Evolutionary conservation across 805 yeast species (phyloP).

Genomic region (Yarrowia divulgata): DNA sequence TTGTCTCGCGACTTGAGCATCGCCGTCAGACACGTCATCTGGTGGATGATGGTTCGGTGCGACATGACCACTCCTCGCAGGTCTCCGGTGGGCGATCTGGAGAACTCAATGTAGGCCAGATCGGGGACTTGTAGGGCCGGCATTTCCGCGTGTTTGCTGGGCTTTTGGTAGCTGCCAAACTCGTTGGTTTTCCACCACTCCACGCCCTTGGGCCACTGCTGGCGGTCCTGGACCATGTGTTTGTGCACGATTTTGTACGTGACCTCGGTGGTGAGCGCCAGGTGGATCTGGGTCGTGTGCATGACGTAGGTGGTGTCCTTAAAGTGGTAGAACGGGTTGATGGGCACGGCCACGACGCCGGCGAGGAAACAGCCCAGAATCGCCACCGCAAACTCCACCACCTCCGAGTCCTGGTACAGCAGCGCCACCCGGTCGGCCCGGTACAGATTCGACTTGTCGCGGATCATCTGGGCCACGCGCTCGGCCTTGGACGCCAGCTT

Average conservation of each 20-base stretch:
- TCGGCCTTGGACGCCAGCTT: slow-evolving; percentile 82
- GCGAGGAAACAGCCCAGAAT: slow-evolving; percentile 91
- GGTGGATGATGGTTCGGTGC: slow-evolving; percentile 86
- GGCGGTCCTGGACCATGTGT: slow-evolving; percentile 55
- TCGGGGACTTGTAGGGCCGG: slow-evolving; percentile 79
- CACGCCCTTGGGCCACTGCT: slow-evolving; percentile 78
- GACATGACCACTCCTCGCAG: slow-evolving; percentile 91
- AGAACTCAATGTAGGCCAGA: slow-evolving; percentile 91
- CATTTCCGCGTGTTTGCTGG: slow-evolving; percentile 62
- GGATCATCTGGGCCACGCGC: slow-evolving; percentile 83
- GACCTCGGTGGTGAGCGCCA: slow-evolving; percentile 80
- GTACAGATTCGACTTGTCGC: slow-evolving; percentile 73
- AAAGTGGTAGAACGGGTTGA: slow-evolving; percentile 73
- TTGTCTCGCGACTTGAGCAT: slow-evolving; percentile 59
- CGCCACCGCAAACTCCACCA: slow-evolving; percentile 84
- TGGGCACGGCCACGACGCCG: slow-evolving; percentile 93
- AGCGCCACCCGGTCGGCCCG: slow-evolving; percentile 85
- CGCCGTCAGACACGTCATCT: slow-evolving; percentile 76
- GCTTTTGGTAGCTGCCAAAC: slow-evolving; percentile 71
- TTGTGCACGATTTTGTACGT: slow-evolving; percentile 78
- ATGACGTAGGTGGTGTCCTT: slow-evolving; percentile 76
- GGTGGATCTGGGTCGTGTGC: slow-evolving; percentile 73
- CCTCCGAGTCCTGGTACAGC: slow-evolving; percentile 82
- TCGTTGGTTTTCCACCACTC: slow-evolving; percentile 85
- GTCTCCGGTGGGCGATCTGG: slow-evolving; percentile 89